Evolutionary conservation across 495 filamentous ascomycete genomes (phyloP).

Genomic region (Choiromyces venosus): DNA sequence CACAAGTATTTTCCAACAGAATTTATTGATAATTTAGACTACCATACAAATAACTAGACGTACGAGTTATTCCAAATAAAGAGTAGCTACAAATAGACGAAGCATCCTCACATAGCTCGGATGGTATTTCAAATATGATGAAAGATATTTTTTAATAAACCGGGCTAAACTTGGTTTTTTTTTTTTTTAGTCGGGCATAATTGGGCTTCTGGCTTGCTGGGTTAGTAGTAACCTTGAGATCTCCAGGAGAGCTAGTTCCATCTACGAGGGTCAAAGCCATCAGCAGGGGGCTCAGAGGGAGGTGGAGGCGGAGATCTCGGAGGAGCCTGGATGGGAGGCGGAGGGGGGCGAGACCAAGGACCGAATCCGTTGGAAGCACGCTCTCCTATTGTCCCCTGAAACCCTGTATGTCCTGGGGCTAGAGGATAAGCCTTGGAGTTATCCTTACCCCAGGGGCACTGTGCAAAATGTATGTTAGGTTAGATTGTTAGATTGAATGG

Average conservation of each 20-base stretch:
- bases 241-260: neutral
- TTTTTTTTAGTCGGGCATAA: neutral
- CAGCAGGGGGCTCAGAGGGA: neutral
- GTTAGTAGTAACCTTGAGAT: neutral
- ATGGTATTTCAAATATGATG: neutral
- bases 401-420: neutral
- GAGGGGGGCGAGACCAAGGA: neutral
- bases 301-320: neutral
- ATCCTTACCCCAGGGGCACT: neutral
- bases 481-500: neutral
- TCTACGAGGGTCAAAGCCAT: neutral
- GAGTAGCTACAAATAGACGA: neutral
- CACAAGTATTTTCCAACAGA: neutral
- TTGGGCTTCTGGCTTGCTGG: neutral
- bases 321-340: neutral
- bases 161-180: neutral
- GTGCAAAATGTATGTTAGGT: neutral
- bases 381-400: neutral
- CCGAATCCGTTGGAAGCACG: neutral
- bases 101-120: neutral
- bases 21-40: neutral
- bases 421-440: neutral
- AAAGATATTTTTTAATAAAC: neutral
- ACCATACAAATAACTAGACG: constrained; percentile 1
- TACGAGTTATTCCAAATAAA: neutral